Conservation (phyloP, 1,284 basidiomycete genomes). For the Bondarzewia mesenterica region DNA sequence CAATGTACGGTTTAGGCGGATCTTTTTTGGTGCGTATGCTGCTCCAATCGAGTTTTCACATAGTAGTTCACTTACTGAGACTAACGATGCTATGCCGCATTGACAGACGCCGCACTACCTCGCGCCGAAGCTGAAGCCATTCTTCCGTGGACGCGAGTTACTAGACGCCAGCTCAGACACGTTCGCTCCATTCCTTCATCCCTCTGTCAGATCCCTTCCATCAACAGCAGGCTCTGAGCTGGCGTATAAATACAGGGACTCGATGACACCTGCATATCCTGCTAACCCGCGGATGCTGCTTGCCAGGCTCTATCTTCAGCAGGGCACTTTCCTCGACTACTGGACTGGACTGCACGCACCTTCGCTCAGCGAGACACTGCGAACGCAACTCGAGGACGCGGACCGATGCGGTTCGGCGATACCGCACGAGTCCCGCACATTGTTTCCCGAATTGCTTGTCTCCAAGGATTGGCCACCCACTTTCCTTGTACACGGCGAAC, state of each 20-base stretch:
- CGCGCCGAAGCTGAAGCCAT: constrained; percentile 27
- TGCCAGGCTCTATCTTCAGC: constrained; percentile 47
- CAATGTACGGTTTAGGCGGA: constrained; percentile 58
- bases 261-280: constrained; percentile 45
- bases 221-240: constrained; percentile 42
- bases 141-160: constrained; percentile 32
- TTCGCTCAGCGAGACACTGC: constrained; percentile 4
- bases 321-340: constrained; percentile 52
- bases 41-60: neutral
- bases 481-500: constrained; percentile 45
- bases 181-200: constrained; percentile 21
- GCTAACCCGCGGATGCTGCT: constrained; percentile 57
- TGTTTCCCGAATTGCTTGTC: constrained; percentile 49
- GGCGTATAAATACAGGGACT: constrained; percentile 35
- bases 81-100: neutral
- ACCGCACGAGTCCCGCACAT: constrained; percentile 26
- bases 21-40: constrained; percentile 41
- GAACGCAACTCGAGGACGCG: neutral
- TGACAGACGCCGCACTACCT: constrained; percentile 33
- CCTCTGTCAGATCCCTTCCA: no score
- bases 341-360: constrained; percentile 45
- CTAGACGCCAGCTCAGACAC: constrained; percentile 21
- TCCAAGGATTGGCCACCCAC: constrained; percentile 41
- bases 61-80: neutral
- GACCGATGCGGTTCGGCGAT: constrained; percentile 18